Conservation (phyloP, 805 yeast genomes). For the Torulaspora delbrueckii region DNA sequence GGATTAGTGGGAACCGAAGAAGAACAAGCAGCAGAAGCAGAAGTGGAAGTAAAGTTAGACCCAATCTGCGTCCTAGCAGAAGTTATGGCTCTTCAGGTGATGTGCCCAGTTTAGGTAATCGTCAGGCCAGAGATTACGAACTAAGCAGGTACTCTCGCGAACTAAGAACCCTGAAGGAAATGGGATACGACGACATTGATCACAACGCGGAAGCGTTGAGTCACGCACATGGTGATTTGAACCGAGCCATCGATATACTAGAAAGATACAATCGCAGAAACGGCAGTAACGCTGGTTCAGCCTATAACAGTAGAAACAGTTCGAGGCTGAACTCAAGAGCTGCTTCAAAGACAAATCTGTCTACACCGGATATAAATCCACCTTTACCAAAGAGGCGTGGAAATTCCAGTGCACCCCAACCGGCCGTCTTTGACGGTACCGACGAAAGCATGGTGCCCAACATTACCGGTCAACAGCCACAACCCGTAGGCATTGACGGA, state of each 20-base stretch:
- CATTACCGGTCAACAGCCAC: slow-evolving; percentile 18
- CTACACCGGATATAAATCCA: slow-evolving; percentile 18
- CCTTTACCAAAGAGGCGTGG: slow-evolving; percentile 41
- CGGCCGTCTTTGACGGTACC: slow-evolving; percentile 35
- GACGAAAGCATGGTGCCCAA: slow-evolving; percentile 15
- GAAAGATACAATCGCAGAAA: slow-evolving; percentile 38
- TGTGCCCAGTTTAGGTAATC: slow-evolving; percentile 44
- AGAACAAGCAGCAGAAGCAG: slow-evolving; percentile 16
- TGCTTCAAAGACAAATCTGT: slow-evolving; percentile 7
- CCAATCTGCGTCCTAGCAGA: slow-evolving; percentile 2
- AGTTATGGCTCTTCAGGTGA: slow-evolving; percentile 14
- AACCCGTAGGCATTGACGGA: slow-evolving; percentile 29
- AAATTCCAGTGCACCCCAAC: slow-evolving; percentile 33
- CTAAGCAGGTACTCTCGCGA: slow-evolving; percentile 47
- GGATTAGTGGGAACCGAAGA: slow-evolving; percentile 15
- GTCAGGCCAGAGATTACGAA: slow-evolving; percentile 52
- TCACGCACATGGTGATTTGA: slow-evolving; percentile 54
- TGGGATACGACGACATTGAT: slow-evolving; percentile 57
- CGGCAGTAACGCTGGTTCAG: slow-evolving; percentile 38
- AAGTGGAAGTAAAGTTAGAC: slow-evolving; percentile 8
- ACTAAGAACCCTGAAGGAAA: slow-evolving; percentile 44
- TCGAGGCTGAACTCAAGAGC: slow-evolving; percentile 24
- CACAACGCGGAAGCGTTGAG: slow-evolving; percentile 59
- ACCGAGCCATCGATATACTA: slow-evolving; percentile 54
- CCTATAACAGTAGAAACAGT: slow-evolving; percentile 22